phyloP scores from a whole-genome alignment of 345 rosid genomes.

The Draba incana region DNA sequence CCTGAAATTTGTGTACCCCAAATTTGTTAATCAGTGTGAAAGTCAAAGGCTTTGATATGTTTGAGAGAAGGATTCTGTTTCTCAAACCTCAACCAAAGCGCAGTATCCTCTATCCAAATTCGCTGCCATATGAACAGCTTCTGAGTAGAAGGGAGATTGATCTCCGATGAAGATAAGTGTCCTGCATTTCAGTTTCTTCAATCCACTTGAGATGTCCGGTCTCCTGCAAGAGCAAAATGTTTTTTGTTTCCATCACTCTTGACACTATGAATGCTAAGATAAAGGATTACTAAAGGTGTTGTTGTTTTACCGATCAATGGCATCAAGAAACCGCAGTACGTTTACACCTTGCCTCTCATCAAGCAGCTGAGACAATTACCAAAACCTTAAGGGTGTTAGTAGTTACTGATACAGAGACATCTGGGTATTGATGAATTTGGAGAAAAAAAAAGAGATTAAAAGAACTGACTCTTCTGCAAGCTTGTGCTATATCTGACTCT shows the following conservation, averaged over 20 bases:
- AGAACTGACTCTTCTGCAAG: constrained; percentile 76
- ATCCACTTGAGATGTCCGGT: constrained; percentile 70
- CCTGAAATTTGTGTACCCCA: constrained; percentile 51
- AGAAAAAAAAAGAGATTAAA: background rate
- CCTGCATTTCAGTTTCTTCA: constrained; percentile 80
- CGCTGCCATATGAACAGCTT: constrained; percentile 81
- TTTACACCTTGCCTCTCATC: constrained; percentile 86
- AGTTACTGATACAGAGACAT: constrained; percentile 15
- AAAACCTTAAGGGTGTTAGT: constrained; percentile 10
- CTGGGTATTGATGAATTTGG: constrained; percentile 7
- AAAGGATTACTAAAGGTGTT: constrained; percentile 13
- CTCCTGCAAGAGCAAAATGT: constrained; percentile 57
- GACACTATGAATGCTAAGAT: background rate
- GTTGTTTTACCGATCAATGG: constrained; percentile 55
- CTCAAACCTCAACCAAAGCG: constrained; percentile 90
- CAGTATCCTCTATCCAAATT: constrained; percentile 82
- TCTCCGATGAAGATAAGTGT: constrained; percentile 92
- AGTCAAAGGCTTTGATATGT: background rate
- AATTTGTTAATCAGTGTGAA: background rate
- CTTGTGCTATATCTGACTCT: constrained; percentile 90
- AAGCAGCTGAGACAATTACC: constrained; percentile 56
- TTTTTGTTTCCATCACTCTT: constrained; percentile 3
- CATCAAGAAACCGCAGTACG: constrained; percentile 67
- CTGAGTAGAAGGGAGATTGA: constrained; percentile 82
- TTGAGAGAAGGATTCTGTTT: background rate